Conservation (phyloP, 2,329 filamentous ascomycete genomes). For the Xylaria multiplex region DNA sequence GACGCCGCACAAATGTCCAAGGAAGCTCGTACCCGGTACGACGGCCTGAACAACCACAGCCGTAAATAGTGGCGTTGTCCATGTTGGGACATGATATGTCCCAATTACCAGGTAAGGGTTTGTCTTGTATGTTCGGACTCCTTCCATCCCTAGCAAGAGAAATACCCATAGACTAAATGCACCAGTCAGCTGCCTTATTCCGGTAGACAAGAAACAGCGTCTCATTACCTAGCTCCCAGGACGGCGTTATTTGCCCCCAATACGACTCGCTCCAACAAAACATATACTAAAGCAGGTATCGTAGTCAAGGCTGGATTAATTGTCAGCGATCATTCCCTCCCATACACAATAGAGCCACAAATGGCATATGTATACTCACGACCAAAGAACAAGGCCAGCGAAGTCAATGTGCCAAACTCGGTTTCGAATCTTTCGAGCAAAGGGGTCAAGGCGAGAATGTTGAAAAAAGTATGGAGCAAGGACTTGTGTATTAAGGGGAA, state of each 20-base stretch:
- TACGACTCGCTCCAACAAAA: constrained; percentile 78
- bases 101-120: constrained; percentile 79
- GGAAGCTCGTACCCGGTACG: constrained; percentile 81
- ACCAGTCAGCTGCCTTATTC: constrained; percentile 37
- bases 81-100: constrained; percentile 81
- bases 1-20: constrained; percentile 89
- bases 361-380: constrained; percentile 68
- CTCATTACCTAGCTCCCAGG: constrained; percentile 80
- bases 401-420: constrained; percentile 89
- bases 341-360: background rate
- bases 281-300: constrained; percentile 83
- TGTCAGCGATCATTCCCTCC: constrained; percentile 35
- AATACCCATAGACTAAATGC: constrained; percentile 86
- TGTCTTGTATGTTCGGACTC: constrained; percentile 82
- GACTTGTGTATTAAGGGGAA: constrained; percentile 88
- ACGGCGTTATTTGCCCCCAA: constrained; percentile 77
- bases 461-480: constrained; percentile 82
- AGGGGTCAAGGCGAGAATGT: constrained; percentile 83
- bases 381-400: constrained; percentile 87
- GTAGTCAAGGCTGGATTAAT: constrained; percentile 73
- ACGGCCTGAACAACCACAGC: constrained; percentile 79
- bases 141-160: constrained; percentile 83
- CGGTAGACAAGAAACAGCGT: background rate
- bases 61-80: constrained; percentile 85
- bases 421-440: constrained; percentile 92